Base-by-base conservation (phyloP, 2,329 filamentous ascomycete genomes). In the Cladophialophora exuberans region DNA sequence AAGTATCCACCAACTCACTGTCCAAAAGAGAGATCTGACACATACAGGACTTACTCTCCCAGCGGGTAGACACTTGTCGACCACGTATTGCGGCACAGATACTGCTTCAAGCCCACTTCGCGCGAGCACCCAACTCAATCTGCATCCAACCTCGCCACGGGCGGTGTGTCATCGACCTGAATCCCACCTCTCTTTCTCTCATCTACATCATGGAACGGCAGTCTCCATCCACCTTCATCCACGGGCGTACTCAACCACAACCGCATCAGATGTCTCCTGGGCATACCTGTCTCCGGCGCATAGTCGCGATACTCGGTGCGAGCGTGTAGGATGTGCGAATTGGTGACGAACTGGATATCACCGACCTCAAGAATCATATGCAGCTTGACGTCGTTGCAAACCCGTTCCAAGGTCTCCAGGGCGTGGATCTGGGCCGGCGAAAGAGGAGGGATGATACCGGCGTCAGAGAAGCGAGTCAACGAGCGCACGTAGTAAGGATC, bases 101-200 rank as follows among this genome's bases (percentile, higher is more conserved):
- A n/a, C n/a, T n/a, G n/a, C n/a, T n/a, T n/a, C n/a, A n/a, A n/a
- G n/a, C n/a, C n/a, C 20, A 23, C 18, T 22, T 42, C 10, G 13
- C 13, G 13, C 35, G 35, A 15, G 11, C 17, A 17, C 38, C 17
- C 3, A 23, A 18, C 7, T 53, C 38, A 93, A 71, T 93, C 89
- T 0, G 88, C 89, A 75, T 93, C 89, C 44, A 91, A 74, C 7
- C 87, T 86, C 36, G 87, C 88, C 46, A 85, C 83, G 1, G 90
- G 90, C 6, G 87, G 76, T 22, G 81, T 88, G 69, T 95, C 83
- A 70, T 96, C 83, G 2, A 96, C 90, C 75, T 96, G 91, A 62
- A 96, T 89, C 0, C 90, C 91, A 6, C 90, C 90, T 15, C 91
- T 80, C 82, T 95, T 96, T 82, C 89, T 89, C 79, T 94, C 87